Evolutionary conservation across 306 rosid genomes (phyloP).

Genomic region (Mimosa bimucronata): DNA sequence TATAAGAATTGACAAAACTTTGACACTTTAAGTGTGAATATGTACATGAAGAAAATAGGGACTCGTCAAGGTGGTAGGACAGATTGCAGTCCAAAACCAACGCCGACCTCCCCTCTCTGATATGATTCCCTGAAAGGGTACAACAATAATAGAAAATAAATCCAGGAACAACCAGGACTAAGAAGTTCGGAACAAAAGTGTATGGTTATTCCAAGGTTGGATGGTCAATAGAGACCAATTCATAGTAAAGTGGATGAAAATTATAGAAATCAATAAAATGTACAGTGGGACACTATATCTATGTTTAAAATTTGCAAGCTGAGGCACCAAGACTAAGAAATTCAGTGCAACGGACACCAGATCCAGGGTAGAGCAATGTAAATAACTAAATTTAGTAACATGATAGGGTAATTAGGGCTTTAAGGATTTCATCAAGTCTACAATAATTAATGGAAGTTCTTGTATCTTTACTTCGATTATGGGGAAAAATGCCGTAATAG

Average conservation of each 20-base stretch:
- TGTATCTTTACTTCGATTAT: not conserved
- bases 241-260: not conserved
- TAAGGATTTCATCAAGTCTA: too few relatives aligned
- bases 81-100: too few relatives aligned
- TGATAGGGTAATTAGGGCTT: not conserved
- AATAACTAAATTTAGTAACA: slow-evolving; percentile 10
- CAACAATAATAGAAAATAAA: too few relatives aligned
- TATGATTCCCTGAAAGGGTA: too few relatives aligned
- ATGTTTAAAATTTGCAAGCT: not conserved
- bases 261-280: not conserved
- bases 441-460: too few relatives aligned
- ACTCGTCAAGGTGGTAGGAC: too few relatives aligned
- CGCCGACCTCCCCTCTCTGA: too few relatives aligned
- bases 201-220: not conserved
- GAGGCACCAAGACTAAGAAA: slow-evolving; percentile 5
- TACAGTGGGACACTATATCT: not conserved
- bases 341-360: not conserved
- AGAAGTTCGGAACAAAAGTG: not conserved
- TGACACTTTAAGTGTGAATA: too few relatives aligned
- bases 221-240: not conserved
- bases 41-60: too few relatives aligned
- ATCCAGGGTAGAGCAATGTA: not conserved
- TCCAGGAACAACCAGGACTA: too few relatives aligned
- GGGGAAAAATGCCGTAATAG: not conserved
- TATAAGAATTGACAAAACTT: too few relatives aligned